Conservation (phyloP, 1,284 basidiomycete genomes). For the Cutaneotrichosporon cutaneum region DNA sequence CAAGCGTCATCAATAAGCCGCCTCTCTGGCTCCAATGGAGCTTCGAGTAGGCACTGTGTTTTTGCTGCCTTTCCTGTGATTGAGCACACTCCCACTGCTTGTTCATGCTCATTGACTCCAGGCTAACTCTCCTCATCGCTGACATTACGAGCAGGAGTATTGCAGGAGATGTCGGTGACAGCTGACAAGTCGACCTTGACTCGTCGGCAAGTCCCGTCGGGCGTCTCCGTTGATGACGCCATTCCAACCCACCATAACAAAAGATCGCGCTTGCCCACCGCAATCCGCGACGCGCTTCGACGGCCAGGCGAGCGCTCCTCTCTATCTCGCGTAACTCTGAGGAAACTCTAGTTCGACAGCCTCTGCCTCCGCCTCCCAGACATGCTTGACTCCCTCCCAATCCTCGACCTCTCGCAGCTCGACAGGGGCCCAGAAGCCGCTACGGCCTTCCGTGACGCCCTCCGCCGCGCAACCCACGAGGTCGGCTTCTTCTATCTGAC, state of each 20-base stretch:
- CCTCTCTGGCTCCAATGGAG: background rate
- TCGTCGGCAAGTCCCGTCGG: too few relatives aligned
- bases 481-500: constrained; percentile 43
- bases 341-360: background rate
- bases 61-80: too few relatives aligned
- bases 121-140: too few relatives aligned
- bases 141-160: too few relatives aligned
- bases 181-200: too few relatives aligned
- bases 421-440: constrained; percentile 9
- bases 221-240: background rate
- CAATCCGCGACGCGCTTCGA: too few relatives aligned
- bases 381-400: constrained; percentile 12
- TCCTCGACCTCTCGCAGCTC: constrained; percentile 21
- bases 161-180: too few relatives aligned
- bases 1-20: background rate
- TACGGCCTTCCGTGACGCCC: constrained; percentile 16
- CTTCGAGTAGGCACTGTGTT: too few relatives aligned
- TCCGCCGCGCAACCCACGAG: constrained; percentile 19
- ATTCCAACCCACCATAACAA: background rate
- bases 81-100: too few relatives aligned
- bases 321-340: background rate
- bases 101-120: too few relatives aligned
- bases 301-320: too few relatives aligned
- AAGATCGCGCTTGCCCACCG: background rate
- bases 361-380: background rate